Evolutionary conservation across 306 rosid genomes (phyloP), one percentile per base, ranked within the genome.

Genomic region (Albizia julibrissin): DNA sequence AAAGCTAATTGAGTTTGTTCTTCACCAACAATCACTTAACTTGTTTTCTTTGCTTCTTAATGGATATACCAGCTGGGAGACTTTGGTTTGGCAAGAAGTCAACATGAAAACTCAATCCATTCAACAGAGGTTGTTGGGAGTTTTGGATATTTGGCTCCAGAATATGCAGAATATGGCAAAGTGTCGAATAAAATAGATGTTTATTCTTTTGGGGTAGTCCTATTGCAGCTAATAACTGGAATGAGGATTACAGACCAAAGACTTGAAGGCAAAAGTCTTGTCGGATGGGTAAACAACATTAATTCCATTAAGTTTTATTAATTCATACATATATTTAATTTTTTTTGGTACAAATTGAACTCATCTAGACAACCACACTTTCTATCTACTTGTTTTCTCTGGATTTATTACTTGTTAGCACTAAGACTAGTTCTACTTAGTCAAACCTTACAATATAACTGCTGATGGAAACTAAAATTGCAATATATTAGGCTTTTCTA

Each of bases 131-230:
- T 93, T 47, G 92, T 94, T 34, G 98, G 98, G 80, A 85, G 95
- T 15, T 79, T 91, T 75, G 98, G 98, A 80, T 94, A 94, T 84
- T 56, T 94, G 85, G 97, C 97, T 69, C 98, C 98, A 44, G 98
- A 94, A 86, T 94, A 94, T 86, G 97, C 94, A 27, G 94, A 92
- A 87, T 79, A 72, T 76, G 97, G 98, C n/a, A 91, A 83, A 82
- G 95, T 91, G 39, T 92, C 98, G 62, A 87, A 89, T 44, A 94
- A 91, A 88, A 89, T 87, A 52, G 98, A 94, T 85, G 98, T 93
- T 19, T 94, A 93, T 77, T 91, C 98, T 72, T 91, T 92, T 79
- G 98, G 98, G 64, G 92, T 93, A 79, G 89, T 91, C 83, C 84
- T 94, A 67, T 79, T 94, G 34, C 95, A 94, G 84, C 94, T 94